Evolutionary conservation across 495 filamentous ascomycete genomes (phyloP).

Genomic region (Achaetomiella virescens): DNA sequence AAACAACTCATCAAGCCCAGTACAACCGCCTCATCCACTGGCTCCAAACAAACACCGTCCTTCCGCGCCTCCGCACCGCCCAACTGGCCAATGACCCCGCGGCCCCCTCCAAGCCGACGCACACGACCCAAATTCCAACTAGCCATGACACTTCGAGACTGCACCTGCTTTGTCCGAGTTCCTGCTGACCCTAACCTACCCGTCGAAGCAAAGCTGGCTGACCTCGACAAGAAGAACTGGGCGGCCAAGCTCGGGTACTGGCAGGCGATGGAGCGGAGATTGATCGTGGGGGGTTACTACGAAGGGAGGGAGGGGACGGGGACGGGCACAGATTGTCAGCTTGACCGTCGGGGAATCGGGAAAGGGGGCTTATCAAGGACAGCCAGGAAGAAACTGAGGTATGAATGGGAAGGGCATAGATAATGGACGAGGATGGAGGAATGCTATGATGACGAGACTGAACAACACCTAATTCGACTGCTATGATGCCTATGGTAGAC

Average conservation of each 20-base stretch:
- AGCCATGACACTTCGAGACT: conserved; percentile 88
- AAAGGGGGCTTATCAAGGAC: neutral
- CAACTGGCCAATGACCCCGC: conserved; percentile 47
- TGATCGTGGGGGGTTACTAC: conserved; percentile 75
- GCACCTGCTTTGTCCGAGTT: conserved; percentile 73
- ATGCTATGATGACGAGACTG: no score
- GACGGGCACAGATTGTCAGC: conserved; percentile 19
- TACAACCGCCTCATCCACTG: conserved; percentile 19
- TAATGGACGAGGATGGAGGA: no score
- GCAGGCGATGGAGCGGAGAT: conserved; percentile 52
- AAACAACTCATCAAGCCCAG: neutral
- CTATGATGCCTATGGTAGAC: no score
- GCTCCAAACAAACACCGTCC: conserved; percentile 28
- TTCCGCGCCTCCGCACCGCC: conserved; percentile 41
- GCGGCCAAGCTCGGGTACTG: conserved; percentile 68
- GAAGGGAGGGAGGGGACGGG: conserved; percentile 40
- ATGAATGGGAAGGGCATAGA: neutral
- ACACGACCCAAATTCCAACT: conserved; percentile 32
- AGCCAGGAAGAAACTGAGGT: neutral
- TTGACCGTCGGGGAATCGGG: conserved; percentile 7
- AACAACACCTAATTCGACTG: no score
- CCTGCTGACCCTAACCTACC: conserved; percentile 19
- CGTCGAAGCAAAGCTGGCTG: conserved; percentile 72
- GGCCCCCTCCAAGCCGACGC: conserved; percentile 36
- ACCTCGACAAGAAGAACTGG: conserved; percentile 81